These are phyloP conservation scores for Leccinum obscurum DNA, from an alignment of 768 basidiomycete genomes.

Conservation along the genomic window DNA sequence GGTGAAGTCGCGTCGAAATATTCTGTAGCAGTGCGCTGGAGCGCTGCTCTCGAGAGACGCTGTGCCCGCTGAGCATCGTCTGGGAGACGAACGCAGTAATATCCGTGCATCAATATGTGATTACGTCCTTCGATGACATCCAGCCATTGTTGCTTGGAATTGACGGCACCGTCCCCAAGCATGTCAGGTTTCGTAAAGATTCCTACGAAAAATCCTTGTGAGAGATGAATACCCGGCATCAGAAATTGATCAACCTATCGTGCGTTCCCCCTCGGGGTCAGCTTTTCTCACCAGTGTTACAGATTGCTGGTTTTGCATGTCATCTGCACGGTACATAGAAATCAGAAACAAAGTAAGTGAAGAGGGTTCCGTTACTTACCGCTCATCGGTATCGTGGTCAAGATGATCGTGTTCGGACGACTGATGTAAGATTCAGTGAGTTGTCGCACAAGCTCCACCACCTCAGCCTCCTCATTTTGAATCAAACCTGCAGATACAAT, in stretches of 20 bases:
- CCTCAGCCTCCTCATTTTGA: constrained; percentile 45
- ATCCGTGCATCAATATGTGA: constrained; percentile 53
- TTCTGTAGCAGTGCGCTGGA: constrained; percentile 22
- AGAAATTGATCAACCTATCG: constrained; percentile 51
- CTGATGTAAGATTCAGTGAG: constrained; percentile 50
- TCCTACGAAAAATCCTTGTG: constrained; percentile 36
- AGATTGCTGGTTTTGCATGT: constrained; percentile 65
- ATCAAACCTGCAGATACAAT: constrained; percentile 47
- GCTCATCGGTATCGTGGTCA: constrained; percentile 65
- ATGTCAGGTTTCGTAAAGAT: constrained; percentile 72
- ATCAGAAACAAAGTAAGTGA: constrained; percentile 1
- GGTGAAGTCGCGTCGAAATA: too few relatives aligned
- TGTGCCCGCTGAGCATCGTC: constrained; percentile 53
- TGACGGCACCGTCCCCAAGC: constrained; percentile 43
- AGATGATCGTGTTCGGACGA: constrained; percentile 26
- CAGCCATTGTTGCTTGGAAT: constrained; percentile 47
- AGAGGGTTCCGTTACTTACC: constrained; percentile 37
- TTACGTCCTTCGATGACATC: constrained; percentile 48
- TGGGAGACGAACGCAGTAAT: constrained; percentile 66
- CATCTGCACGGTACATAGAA: constrained; percentile 43
- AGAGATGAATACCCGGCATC: neutral
- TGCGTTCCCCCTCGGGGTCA: constrained; percentile 56
- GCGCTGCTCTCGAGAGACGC: constrained; percentile 36
- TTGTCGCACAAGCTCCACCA: constrained; percentile 46
- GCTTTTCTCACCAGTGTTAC: constrained; percentile 51